A percentile compares a stretch with the other conserved stretches of the same genome.
These are phyloP conservation scores for Pichia sp. DNA, from an alignment of 1,139 yeast genomes.

Conservation along the genomic window DNA sequence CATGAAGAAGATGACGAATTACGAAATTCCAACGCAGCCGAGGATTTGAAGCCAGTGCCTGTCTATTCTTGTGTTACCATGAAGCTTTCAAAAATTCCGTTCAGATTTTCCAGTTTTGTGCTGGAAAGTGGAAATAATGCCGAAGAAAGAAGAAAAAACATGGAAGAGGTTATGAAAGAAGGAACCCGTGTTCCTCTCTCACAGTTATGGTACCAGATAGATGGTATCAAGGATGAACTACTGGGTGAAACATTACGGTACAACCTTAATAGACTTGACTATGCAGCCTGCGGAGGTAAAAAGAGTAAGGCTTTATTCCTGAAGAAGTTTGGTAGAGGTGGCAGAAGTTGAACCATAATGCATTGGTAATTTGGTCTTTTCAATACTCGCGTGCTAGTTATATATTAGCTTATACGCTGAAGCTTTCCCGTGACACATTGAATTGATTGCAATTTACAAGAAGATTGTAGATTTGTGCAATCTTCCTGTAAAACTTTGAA, in stretches of 20 bases:
- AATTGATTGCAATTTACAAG: too few relatives aligned
- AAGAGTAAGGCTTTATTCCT: conserved; percentile 29
- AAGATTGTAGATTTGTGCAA: too few relatives aligned
- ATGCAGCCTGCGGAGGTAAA: conserved; percentile 31
- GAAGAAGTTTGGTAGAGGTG: conserved; percentile 16
- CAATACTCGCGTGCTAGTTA: too few relatives aligned
- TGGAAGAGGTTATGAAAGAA: conserved; percentile 55
- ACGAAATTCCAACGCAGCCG: background rate
- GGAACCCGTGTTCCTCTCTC: conserved; percentile 62
- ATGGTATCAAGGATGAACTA: conserved; percentile 66
- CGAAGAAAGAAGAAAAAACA: conserved; percentile 52
- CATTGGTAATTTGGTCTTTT: too few relatives aligned
- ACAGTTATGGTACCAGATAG: conserved; percentile 81
- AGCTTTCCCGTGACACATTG: too few relatives aligned
- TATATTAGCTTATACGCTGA: too few relatives aligned
- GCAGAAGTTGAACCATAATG: conserved; percentile 1
- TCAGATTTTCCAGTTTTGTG: conserved; percentile 63
- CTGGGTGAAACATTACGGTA: conserved; percentile 48
- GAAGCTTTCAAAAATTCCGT: conserved; percentile 58
- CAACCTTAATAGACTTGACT: conserved; percentile 33
- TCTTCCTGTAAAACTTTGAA: too few relatives aligned
- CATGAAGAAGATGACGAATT: conserved; percentile 21
- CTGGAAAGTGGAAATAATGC: conserved; percentile 60
- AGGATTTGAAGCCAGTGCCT: conserved; percentile 35
- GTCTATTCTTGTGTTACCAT: conserved; percentile 63